A percentile compares a stretch with the other conserved stretches of the same genome.
These are phyloP conservation scores for Naematelia encephala DNA, from an alignment of 768 basidiomycete species.

Conservation along the genomic window DNA sequence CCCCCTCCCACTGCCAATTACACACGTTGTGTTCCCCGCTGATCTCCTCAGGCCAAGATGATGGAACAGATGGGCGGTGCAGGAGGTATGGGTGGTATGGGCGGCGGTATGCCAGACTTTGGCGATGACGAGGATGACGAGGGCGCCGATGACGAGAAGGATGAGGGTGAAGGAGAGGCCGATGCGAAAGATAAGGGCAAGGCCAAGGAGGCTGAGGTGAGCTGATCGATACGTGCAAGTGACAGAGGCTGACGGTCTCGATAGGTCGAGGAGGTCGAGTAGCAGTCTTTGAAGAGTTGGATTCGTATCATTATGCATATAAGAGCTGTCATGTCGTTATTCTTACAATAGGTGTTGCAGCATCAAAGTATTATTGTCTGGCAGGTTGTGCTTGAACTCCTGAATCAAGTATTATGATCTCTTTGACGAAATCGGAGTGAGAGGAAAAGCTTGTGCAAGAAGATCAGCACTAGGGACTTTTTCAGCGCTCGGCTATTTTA, in stretches of 20 bases:
- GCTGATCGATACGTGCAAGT: background rate
- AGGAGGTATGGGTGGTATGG: conserved; percentile 31
- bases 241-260: conserved; percentile 3
- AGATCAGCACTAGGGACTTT: too few species aligned
- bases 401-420: too few species aligned
- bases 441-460: too few species aligned
- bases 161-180: conserved; percentile 34
- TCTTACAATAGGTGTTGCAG: too few species aligned
- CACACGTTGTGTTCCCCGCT: background rate
- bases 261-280: conserved; percentile 30
- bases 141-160: conserved; percentile 18
- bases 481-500: too few species aligned
- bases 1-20: background rate
- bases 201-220: background rate
- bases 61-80: conserved; percentile 44
- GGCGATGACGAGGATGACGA: conserved; percentile 39
- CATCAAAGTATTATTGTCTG: too few species aligned
- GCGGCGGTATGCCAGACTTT: conserved; percentile 24
- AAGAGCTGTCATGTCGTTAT: background rate
- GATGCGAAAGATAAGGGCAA: conserved; percentile 34
- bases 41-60: conserved; percentile 37
- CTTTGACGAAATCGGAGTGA: too few species aligned
- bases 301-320: conserved; percentile 11
- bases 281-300: conserved; percentile 4
- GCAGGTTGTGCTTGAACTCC: too few species aligned